Evolutionary conservation across 2,329 filamentous ascomycete species (phyloP), one percentile per base, ranked within the genome.

Genomic region (Fusarium longipes): DNA sequence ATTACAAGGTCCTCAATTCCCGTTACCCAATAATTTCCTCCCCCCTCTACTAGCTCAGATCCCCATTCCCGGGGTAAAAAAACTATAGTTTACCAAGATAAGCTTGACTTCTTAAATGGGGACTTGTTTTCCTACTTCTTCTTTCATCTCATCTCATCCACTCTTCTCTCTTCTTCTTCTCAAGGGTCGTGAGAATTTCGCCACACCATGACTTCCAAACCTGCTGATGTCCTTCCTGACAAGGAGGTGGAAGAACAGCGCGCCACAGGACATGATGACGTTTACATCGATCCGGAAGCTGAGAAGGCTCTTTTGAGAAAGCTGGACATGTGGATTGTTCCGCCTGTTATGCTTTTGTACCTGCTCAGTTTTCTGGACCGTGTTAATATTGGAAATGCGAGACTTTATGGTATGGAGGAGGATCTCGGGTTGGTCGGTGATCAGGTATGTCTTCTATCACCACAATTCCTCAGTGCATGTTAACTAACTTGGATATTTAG

Each of bases 281-380:
- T 75, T 20, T 70, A 70, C 22, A 75, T 77, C n/a, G 76, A 77
- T 14, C 63, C 70, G 7, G 73, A 48, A 10, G 73, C 71, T 8
- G 76, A 77, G 51, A 70, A 70, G n/a, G 68, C 57, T 22, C 80
- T 90, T 14, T 78, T 86, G 4, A 75, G 77, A 60, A 90, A 91
- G 72, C 87, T 91, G 18, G 88, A 91, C 67, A 69, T 87, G 6
- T 86, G 81, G 71, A 84, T 90, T 58, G 80, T 90, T 2, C 88
- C 89, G 0, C 88, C 87, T 0, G 87, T 90, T 2, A 80, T 87
- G 6, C 67, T 90, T 5, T 79, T 91, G 8, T 91, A 90, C 66
- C 80, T 90, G 3, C 50, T 76, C n/a, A 73, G 68, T 5, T 76
- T 76, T 39, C 18, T 76, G 8, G 73, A 76, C 52, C 75, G 75